phyloP scores from a whole-genome alignment of 345 rosid species.

The Geranium rotundifolium region DNA sequence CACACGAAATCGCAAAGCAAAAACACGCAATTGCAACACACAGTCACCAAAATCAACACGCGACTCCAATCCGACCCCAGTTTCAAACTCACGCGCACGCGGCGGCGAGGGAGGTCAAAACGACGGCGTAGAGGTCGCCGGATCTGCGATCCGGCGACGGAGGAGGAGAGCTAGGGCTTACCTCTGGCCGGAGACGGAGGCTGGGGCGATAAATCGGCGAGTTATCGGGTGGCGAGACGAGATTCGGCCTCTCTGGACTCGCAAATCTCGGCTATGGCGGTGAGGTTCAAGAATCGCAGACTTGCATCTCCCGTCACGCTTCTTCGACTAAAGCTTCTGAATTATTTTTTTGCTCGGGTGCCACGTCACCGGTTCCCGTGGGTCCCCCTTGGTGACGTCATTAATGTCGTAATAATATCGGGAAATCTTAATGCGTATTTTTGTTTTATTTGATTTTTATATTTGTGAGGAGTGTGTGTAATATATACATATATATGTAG shows the following conservation, averaged over 20 bases:
- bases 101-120: too few relatives aligned
- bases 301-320: background rate
- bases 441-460: too few relatives aligned
- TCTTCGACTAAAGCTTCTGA: background rate
- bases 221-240: background rate
- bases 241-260: background rate
- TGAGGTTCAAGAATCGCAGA: background rate
- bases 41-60: too few relatives aligned
- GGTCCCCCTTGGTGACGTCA: background rate
- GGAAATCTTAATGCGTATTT: too few relatives aligned
- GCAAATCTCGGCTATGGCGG: background rate
- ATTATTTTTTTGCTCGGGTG: background rate
- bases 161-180: background rate
- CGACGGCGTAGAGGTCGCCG: background rate
- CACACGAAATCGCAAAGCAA: too few relatives aligned
- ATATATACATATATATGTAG: too few relatives aligned
- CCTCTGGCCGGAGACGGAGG: background rate
- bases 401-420: background rate
- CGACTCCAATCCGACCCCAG: background rate
- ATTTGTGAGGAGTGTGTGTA: too few relatives aligned
- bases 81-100: too few relatives aligned
- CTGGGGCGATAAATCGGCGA: background rate
- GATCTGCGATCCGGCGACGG: background rate
- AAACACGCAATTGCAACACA: background rate
- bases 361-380: background rate